Conservation (phyloP, 1,139 yeast species). For the Kurtzmaniella quercitrusa region DNA sequence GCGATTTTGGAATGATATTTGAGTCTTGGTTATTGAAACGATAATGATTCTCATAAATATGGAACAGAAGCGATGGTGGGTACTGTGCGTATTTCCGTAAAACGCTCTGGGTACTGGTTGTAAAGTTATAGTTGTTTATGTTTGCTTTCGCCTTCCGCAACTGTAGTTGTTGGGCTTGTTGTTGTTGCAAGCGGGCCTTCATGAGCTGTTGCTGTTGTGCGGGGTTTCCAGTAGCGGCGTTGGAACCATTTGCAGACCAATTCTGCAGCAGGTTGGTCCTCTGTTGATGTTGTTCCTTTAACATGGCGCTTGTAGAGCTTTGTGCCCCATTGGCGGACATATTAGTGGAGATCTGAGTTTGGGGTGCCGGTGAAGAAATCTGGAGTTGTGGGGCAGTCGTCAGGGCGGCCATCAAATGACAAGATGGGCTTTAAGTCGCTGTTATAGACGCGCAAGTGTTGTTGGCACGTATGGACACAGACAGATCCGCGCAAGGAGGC, state of each 20-base stretch:
- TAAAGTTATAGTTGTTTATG: constrained; percentile 47
- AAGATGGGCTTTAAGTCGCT: neutral
- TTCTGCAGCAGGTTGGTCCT: constrained; percentile 9
- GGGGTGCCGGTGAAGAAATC: constrained; percentile 13
- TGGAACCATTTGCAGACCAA: constrained; percentile 9
- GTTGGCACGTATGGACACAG: neutral
- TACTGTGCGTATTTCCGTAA: constrained; percentile 71
- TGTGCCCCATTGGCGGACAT: neutral
- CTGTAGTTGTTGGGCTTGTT: constrained; percentile 24
- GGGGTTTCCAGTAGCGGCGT: constrained; percentile 20
- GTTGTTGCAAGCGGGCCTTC: constrained; percentile 10
- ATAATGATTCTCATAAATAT: constrained; percentile 86
- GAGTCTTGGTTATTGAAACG: constrained; percentile 75
- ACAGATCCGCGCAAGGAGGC: neutral
- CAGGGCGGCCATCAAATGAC: neutral
- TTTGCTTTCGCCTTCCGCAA: constrained; percentile 32
- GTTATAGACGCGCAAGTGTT: neutral
- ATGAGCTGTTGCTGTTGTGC: constrained; percentile 22
- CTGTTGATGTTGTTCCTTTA: constrained; percentile 21
- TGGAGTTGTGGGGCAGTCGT: constrained; percentile 4
- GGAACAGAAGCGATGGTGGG: constrained; percentile 83
- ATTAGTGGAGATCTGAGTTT: constrained; percentile 24
- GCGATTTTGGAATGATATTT: constrained; percentile 73
- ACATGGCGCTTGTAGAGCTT: neutral
- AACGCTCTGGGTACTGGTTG: constrained; percentile 72